Percentiles rank a stretch among this genome's conserved stretches.
Evolutionary conservation across 2,329 filamentous ascomycete species (phyloP).

Genomic region (Colletotrichum horii): DNA sequence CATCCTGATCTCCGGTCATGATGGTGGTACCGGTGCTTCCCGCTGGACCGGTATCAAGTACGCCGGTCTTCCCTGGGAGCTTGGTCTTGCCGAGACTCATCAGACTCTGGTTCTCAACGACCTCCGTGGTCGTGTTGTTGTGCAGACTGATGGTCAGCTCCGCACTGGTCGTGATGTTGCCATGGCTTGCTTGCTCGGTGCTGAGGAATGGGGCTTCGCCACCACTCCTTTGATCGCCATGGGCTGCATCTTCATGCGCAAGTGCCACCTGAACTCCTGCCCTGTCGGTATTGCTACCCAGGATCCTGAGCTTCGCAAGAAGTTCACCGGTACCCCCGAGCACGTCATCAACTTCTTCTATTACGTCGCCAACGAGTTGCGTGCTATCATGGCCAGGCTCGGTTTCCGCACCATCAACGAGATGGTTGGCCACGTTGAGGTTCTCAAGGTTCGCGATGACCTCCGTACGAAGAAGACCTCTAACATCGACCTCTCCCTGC

Average conservation of each 20-base stretch:
- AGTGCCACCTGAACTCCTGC: slow-evolving; percentile 77
- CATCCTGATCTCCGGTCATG: slow-evolving; percentile 95
- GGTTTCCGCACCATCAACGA: slow-evolving; percentile 96
- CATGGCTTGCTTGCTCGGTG: slow-evolving; percentile 91
- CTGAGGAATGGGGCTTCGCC: slow-evolving; percentile 98
- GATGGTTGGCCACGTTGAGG: slow-evolving; percentile 93
- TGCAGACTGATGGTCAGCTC: slow-evolving; percentile 95
- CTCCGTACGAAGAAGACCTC: slow-evolving; percentile 86
- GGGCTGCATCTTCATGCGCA: slow-evolving; percentile 95
- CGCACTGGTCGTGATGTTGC: slow-evolving; percentile 92
- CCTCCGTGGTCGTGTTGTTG: slow-evolving; percentile 91
- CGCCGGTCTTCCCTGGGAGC: slow-evolving; percentile 93
- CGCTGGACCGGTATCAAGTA: slow-evolving; percentile 99
- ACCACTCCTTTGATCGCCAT: slow-evolving; percentile 94
- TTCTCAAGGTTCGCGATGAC: slow-evolving; percentile 85
- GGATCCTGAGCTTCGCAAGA: slow-evolving; percentile 91
- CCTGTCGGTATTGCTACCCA: slow-evolving; percentile 96
- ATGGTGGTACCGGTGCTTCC: slow-evolving; percentile 95
- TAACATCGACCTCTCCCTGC: slow-evolving; percentile 91
- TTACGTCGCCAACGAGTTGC: slow-evolving; percentile 93
- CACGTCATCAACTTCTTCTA: slow-evolving; percentile 99
- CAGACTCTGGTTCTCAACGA: slow-evolving; percentile 96
- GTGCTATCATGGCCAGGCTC: slow-evolving; percentile 95
- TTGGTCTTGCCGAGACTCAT: slow-evolving; percentile 96
- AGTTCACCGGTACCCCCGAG: slow-evolving; percentile 91